Evolutionary conservation across 768 basidiomycete species (phyloP), one percentile per base, ranked within the genome.

Genomic region (Glaciozyma antarctica): DNA sequence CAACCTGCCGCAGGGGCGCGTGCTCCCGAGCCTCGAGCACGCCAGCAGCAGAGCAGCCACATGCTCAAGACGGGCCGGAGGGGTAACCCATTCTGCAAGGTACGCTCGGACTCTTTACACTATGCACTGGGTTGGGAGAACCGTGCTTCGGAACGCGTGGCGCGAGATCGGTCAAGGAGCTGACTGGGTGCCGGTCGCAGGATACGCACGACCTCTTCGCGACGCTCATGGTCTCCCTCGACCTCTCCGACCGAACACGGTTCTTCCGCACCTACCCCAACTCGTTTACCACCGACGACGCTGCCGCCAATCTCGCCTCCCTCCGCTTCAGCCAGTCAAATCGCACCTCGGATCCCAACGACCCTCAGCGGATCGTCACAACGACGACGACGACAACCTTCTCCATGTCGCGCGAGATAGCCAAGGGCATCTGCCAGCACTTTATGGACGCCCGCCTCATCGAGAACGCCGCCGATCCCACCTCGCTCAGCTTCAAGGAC

Each of bases 301-400:
- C 95, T 8, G 89, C 88, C 22, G 83, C 84, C 74, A 98, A 98
- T 77, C 79, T 99, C 41, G 87, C 91, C 44, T 89, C 89, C 5
- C 85, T 99, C 75, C 98, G 97, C 77, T 99, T 99, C 77, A 94
- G 95, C 38, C 95, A 99, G 80, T 98, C 95, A 61, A 94, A 92
- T 80, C 90, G 95, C 76, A 88, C 91, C 72, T 88, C 93, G 75
- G 95, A 99, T 82, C 94, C 95, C 72, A 87, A 90, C 80, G 95
- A 99, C 78, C 91, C 92, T 73, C 86, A 89, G 77, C 87, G 95
- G 75, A 90, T 99, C 78, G 88, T 99, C 76, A 99, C 95, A 74
- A 99, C 95, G 0, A 99, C 95, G 0, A 99, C 95, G 9, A 98
- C 95, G 8, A 99, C 95, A 51, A 99, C 95, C 43, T 99, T 99